Conservation (phyloP, 805 yeast species). For the Hanseniaspora guilliermondii region DNA sequence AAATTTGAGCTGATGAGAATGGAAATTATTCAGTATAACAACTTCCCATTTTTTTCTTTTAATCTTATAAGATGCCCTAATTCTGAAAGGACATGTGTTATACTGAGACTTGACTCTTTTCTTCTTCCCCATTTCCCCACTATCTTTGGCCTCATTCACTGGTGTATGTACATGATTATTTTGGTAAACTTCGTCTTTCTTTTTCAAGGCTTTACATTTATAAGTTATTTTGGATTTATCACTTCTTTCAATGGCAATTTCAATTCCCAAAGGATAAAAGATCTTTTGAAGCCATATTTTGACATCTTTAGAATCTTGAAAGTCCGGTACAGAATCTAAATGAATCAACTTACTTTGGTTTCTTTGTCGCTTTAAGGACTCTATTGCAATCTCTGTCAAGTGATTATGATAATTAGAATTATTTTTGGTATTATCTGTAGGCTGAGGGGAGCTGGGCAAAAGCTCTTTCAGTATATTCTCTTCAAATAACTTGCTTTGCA, state of each 20-base stretch:
- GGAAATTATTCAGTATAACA: constrained; percentile 47
- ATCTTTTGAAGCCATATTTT: constrained; percentile 52
- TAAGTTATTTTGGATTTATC: constrained; percentile 50
- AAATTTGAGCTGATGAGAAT: constrained; percentile 39
- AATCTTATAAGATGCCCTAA: constrained; percentile 49
- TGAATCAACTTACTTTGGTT: constrained; percentile 28
- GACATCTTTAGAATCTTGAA: constrained; percentile 36
- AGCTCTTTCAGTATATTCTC: background rate
- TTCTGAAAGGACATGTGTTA: constrained; percentile 48
- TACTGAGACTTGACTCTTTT: constrained; percentile 26
- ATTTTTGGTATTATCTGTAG: background rate
- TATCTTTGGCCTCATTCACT: background rate
- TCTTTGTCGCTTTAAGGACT: constrained; percentile 17
- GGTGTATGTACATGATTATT: constrained; percentile 10
- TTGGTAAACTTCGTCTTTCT: constrained; percentile 13
- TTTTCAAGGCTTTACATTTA: constrained; percentile 39
- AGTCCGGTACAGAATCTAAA: constrained; percentile 30
- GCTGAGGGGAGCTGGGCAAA: background rate
- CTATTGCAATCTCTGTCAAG: constrained; percentile 18
- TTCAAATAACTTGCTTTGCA: background rate
- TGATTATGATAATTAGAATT: constrained; percentile 11
- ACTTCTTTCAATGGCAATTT: constrained; percentile 49
- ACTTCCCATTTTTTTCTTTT: constrained; percentile 45
- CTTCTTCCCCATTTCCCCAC: constrained; percentile 11
- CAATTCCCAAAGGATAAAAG: constrained; percentile 37